Evolutionary conservation across 805 yeast species (phyloP).

Genomic region (Candida maltosa): DNA sequence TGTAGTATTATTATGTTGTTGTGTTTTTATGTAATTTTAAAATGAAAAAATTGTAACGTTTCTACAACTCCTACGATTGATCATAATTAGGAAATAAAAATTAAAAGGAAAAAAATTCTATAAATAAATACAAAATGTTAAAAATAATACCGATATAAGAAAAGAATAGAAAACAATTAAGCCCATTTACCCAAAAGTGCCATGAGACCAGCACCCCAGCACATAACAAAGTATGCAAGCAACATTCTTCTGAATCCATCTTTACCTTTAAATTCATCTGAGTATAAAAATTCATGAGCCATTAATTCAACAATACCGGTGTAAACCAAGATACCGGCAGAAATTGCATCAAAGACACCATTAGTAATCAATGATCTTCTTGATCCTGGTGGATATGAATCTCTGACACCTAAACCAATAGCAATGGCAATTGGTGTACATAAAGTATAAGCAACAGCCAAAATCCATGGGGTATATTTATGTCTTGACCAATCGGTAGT

Average conservation of each 20-base stretch:
- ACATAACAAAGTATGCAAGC: conserved; percentile 50
- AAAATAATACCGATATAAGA: background rate
- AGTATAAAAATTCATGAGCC: conserved; percentile 71
- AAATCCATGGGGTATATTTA: conserved; percentile 55
- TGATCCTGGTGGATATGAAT: conserved; percentile 56
- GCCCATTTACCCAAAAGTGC: conserved; percentile 67
- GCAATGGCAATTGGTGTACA: conserved; percentile 76
- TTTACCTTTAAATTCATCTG: conserved; percentile 63
- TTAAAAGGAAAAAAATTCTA: background rate
- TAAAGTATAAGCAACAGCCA: conserved; percentile 48
- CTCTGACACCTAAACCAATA: conserved; percentile 73
- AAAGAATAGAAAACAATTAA: no score
- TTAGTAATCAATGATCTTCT: conserved; percentile 59
- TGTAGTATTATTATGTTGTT: no score
- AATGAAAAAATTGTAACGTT: no score
- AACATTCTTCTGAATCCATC: conserved; percentile 50
- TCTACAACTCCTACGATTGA: no score
- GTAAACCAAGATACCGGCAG: conserved; percentile 75
- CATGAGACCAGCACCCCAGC: conserved; percentile 73
- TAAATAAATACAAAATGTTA: background rate
- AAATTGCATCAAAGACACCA: conserved; percentile 72
- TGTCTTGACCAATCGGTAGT: conserved; percentile 34
- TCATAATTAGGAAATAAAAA: no score
- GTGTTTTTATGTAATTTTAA: no score
- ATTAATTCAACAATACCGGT: conserved; percentile 75